A percentile compares a stretch with the other conserved stretches of the same genome.
Evolutionary conservation across 371 early-diverging fungal species (phyloP).

Genomic region (Mucor saturninus): DNA sequence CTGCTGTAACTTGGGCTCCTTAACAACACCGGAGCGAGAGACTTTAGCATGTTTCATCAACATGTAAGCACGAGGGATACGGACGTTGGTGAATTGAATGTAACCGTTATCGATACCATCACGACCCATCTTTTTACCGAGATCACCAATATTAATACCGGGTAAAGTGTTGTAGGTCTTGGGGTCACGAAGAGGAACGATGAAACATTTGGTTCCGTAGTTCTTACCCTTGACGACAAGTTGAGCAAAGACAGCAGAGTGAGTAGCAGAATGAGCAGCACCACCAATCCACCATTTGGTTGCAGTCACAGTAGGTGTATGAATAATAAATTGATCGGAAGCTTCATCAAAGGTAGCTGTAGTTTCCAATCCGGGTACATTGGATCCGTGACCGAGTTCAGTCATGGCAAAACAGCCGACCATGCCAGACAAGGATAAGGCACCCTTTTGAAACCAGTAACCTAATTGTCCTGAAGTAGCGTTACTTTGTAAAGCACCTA

Average conservation of each 20-base stretch:
- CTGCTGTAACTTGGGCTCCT: conserved; percentile 65
- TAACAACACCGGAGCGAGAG: conserved; percentile 74
- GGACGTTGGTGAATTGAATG: conserved; percentile 83
- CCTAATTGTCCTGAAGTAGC: conserved; percentile 86
- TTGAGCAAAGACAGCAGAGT: conserved; percentile 81
- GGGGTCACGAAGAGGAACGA: conserved; percentile 72
- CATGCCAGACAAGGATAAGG: conserved; percentile 79
- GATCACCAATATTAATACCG: conserved; percentile 73
- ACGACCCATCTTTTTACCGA: conserved; percentile 80
- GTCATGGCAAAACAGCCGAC: conserved; percentile 94
- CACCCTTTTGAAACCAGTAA: conserved; percentile 91
- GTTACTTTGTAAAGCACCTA: conserved; percentile 87
- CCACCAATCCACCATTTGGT: conserved; percentile 98
- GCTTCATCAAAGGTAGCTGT: conserved; percentile 89
- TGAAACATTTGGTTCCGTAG: conserved; percentile 81
- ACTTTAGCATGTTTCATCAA: conserved; percentile 94
- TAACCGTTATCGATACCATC: conserved; percentile 88
- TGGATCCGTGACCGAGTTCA: conserved; percentile 88
- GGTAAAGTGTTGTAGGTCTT: conserved; percentile 61
- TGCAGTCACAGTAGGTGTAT: conserved; percentile 89
- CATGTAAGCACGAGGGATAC: conserved; percentile 83
- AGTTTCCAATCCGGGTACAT: conserved; percentile 92
- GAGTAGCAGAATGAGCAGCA: conserved; percentile 84
- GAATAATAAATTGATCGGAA: conserved; percentile 86
- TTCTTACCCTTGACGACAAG: conserved; percentile 76